Evolutionary conservation across 2,329 filamentous ascomycete genomes (phyloP), one percentile per base, ranked within the genome.

Genomic region (Helotiales sp.): DNA sequence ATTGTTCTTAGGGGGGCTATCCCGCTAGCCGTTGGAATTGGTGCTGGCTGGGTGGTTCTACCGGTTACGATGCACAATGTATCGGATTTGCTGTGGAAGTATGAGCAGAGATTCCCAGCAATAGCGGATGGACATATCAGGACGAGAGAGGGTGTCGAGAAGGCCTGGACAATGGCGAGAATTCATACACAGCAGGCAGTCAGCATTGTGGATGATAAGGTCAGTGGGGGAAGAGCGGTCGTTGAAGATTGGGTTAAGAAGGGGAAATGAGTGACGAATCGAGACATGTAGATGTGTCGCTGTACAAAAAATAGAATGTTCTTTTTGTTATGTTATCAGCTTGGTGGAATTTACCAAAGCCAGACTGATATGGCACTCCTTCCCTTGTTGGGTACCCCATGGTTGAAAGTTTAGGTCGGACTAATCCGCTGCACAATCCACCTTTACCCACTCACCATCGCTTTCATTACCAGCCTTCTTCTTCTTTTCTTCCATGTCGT

Each of bases 61-160:
- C 96, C 96, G 52, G 84, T 96, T 71, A 99, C 96, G 49, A 97
- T 93, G 86, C 84, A 88, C 79, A 99, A 99, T 80, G 88, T 97
- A 30, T 89, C 90, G 50, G 90, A 95, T 77, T 83, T 98, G 77
- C 82, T 91, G 54, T 99, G 96, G 96, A 89, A 88, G 78, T 99
- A 96, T 79, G 96, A 99, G 88, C 87, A 96, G 85, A 89, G 86
- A 75, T 92, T 94, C 77, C 96, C 96, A 4, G 91, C 86, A 20
- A 79, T 99, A 63, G 91, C 93, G 20, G 90, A 97, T 74, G 87
- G 92, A 65, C 96, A 99, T 81, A 74, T 95, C 69, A 83, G 86
- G 76, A 83, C 91, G 61, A 89, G 90, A 69, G 88, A 92, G 75
- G 84, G 89, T 54, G 84, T 94, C 69, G 83, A 87, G 78, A 85